These are phyloP conservation scores for Phylloboletellus chloephorus DNA, from an alignment of 1,284 basidiomycete genomes.

Conservation along the genomic window DNA sequence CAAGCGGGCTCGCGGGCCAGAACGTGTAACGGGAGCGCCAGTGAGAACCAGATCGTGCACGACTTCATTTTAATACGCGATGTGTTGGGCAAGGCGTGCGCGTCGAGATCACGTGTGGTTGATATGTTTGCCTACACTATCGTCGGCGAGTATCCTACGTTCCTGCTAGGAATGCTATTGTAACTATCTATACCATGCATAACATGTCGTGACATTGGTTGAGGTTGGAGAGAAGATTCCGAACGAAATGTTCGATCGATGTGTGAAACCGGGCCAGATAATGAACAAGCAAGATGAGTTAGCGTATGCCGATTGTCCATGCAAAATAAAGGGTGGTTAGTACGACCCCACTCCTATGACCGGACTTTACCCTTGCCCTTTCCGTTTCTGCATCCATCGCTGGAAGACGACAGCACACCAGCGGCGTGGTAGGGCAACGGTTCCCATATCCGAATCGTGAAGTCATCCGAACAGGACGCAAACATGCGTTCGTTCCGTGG, in stretches of 20 bases:
- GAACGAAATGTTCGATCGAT: conserved; percentile 29
- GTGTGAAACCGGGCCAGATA: conserved; percentile 23
- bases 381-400: conserved; percentile 29
- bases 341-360: conserved; percentile 42
- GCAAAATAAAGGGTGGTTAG: conserved; percentile 22
- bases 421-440: conserved; percentile 37
- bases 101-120: conserved; percentile 25
- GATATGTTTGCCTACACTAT: conserved; percentile 8
- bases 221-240: conserved; percentile 17
- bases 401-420: conserved; percentile 14
- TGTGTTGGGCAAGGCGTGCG: too few species aligned
- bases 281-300: conserved; percentile 25
- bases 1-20: conserved; percentile 45
- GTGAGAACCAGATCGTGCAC: conserved; percentile 6
- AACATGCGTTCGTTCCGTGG: conserved; percentile 83
- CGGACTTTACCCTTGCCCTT: conserved; percentile 67
- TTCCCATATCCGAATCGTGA: conserved; percentile 81
- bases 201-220: conserved; percentile 29
- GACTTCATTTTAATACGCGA: conserved; percentile 14
- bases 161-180: conserved; percentile 31
- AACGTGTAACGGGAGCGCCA: conserved; percentile 8
- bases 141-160: conserved; percentile 11
- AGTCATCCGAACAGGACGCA: conserved; percentile 89
- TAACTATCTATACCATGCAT: conserved; percentile 33
- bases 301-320: conserved; percentile 28